A percentile compares a stretch with the other conserved stretches of the same genome.
Conservation (phyloP, 2,329 filamentous ascomycete species). For the Neonectria neomacrospora region DNA sequence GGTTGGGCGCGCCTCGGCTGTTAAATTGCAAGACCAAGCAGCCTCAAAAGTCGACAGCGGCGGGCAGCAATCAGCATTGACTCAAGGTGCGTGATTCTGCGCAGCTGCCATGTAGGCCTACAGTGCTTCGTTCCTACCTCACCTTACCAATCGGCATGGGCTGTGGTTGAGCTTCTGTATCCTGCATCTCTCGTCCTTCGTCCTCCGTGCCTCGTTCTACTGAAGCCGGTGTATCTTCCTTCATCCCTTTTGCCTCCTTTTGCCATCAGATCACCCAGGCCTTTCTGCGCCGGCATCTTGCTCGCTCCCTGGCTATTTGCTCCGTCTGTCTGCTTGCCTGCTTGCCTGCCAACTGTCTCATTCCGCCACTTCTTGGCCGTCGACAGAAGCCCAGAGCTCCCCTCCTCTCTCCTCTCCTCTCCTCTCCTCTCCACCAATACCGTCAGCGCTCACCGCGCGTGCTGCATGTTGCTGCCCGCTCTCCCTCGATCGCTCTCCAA, state of each 20-base stretch:
- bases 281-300: neutral
- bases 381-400: neutral
- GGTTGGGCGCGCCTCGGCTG: conserved; percentile 18
- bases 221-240: neutral
- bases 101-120: neutral
- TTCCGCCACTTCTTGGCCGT: neutral
- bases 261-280: neutral
- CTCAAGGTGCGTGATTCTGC: neutral
- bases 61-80: conserved; percentile 11
- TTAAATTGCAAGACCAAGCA: conserved; percentile 24
- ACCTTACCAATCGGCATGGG: neutral
- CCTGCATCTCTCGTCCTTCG: neutral
- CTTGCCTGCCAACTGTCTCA: neutral
- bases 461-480: neutral
- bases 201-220: too few relatives aligned
- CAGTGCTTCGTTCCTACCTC: too few relatives aligned
- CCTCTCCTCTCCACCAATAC: neutral
- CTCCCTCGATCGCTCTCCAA: neutral
- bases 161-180: neutral
- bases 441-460: neutral
- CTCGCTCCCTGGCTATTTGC: neutral
- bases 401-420: neutral
- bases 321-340: neutral
- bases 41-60: conserved; percentile 13
- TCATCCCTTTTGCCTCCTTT: neutral